phyloP scores from a whole-genome alignment of 768 basidiomycete genomes.

The Pulveroboletus sp. region DNA sequence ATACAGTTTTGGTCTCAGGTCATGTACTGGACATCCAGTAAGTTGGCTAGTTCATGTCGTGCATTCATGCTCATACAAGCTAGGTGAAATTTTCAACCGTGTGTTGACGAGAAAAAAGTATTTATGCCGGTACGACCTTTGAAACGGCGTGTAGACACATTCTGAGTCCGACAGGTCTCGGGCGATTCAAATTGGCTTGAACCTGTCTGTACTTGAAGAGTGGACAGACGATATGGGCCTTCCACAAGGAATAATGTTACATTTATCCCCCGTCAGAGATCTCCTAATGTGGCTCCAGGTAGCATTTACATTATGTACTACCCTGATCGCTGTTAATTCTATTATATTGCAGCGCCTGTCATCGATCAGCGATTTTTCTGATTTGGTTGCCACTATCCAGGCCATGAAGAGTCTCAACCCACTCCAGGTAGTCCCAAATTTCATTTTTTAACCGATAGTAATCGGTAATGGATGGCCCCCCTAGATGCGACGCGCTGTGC shows the following conservation, averaged over 20 bases:
- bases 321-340: neutral
- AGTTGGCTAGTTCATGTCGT: slow-evolving; percentile 27
- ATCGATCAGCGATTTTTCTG: slow-evolving; percentile 81
- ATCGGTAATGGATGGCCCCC: neutral
- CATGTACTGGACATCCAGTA: slow-evolving; percentile 97
- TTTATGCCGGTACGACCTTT: slow-evolving; percentile 66
- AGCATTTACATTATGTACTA: slow-evolving; percentile 1
- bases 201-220: slow-evolving; percentile 80
- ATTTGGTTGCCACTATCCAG: slow-evolving; percentile 87
- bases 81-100: slow-evolving; percentile 83
- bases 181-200: slow-evolving; percentile 87
- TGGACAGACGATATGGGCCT: slow-evolving; percentile 84
- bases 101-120: slow-evolving; percentile 90
- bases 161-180: slow-evolving; percentile 47
- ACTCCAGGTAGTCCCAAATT: slow-evolving; percentile 57
- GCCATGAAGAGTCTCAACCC: slow-evolving; percentile 85
- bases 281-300: slow-evolving; percentile 85
- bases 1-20: slow-evolving; percentile 95
- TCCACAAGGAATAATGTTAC: slow-evolving; percentile 70
- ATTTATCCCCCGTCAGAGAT: slow-evolving; percentile 82
- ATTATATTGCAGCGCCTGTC: slow-evolving; percentile 60
- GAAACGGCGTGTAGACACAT: neutral
- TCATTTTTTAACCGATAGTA: neutral
- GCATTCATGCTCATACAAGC: slow-evolving; percentile 7
- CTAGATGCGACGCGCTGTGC: slow-evolving; percentile 88